Evolutionary conservation across 2,329 filamentous ascomycete species (phyloP), one percentile per base, ranked within the genome.

Genomic region (Xylaria sp.): DNA sequence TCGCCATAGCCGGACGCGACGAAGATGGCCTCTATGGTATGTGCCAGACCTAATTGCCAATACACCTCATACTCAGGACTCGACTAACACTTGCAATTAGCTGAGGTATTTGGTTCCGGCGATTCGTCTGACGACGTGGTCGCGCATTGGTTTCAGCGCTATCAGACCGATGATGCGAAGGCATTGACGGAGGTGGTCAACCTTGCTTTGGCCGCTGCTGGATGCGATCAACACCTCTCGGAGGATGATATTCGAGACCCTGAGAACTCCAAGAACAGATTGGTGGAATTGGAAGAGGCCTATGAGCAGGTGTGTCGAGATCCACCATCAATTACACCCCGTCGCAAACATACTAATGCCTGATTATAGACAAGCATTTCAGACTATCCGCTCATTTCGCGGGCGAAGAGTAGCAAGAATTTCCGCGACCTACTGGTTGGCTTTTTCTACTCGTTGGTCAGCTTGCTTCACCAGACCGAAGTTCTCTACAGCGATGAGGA

Each of bases 341-440:
- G 9, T 52, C 41, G 4, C 2, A 39, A 29, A 16, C 22, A 46
- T 58, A 26, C 70, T 77, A 56, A 77, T 61, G 17, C 45, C 5
- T 57, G 87, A 78, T 83, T 89, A 80, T 85, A 89, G 67, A 70
- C 68, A 37, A 69, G 59, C 69, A 88, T 93, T 45, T 88, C 89
- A 26, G 94, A 97, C 44, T 99, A 99, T 67, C 94, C 94, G 38
- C 82, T 99, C 41, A 89, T 96, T 54, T 89, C 91, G 16, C 92
- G 87, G 73, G 82, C 87, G 38, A 93, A 89, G 71, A 86, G 85
- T 53, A 89, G 85, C 59, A 84, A 85, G 60, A 84, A 88, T 21
- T 97, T 97, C 74, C 89, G 91, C 60, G 82, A 88, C 38, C 81
- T 88, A 43, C 79, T 99, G 16, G 80, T 89, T 47, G 84, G 84